Percentiles rank a stretch among this genome's conserved stretches.
These are phyloP conservation scores for Pichia sp. DNA, from an alignment of 1,139 yeast genomes.

Conservation along the genomic window DNA sequence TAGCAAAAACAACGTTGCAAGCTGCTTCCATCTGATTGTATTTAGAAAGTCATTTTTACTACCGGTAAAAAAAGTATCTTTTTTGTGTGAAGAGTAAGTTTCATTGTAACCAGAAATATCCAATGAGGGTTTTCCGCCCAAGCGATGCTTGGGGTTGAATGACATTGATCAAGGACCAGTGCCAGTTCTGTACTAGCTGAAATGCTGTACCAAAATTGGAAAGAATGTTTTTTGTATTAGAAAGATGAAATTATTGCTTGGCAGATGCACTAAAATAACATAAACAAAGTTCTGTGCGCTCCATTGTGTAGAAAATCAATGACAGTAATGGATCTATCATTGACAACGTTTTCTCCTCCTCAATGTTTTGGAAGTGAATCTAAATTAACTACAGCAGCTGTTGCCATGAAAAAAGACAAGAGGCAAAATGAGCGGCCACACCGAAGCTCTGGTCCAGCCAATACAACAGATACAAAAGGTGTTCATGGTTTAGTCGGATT, in stretches of 20 bases:
- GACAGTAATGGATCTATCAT: not conserved
- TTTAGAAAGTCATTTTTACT: not conserved
- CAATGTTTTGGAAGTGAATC: too few relatives aligned
- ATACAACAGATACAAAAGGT: not conserved
- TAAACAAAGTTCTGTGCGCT: not conserved
- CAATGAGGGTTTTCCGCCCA: not conserved
- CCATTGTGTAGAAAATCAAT: not conserved
- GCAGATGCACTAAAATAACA: not conserved
- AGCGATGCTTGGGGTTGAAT: conserved; percentile 9
- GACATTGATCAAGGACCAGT: conserved; percentile 4
- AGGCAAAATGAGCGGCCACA: not conserved
- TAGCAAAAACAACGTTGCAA: conserved; percentile 27
- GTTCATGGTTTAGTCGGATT: conserved; percentile 11
- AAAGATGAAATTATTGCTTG: not conserved
- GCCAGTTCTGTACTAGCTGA: not conserved
- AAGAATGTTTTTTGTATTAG: not conserved
- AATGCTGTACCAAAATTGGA: too few relatives aligned
- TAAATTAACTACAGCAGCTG: too few relatives aligned
- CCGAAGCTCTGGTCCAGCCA: not conserved
- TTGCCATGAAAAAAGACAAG: not conserved
- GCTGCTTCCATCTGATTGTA: conserved; percentile 23
- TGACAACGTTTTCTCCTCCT: not conserved
- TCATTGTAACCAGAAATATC: conserved; percentile 7
- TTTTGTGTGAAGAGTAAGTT: not conserved
- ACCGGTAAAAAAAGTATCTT: not conserved